These are phyloP conservation scores for Lentinula aciculospora DNA, from an alignment of 768 basidiomycete species.

Conservation along the genomic window DNA sequence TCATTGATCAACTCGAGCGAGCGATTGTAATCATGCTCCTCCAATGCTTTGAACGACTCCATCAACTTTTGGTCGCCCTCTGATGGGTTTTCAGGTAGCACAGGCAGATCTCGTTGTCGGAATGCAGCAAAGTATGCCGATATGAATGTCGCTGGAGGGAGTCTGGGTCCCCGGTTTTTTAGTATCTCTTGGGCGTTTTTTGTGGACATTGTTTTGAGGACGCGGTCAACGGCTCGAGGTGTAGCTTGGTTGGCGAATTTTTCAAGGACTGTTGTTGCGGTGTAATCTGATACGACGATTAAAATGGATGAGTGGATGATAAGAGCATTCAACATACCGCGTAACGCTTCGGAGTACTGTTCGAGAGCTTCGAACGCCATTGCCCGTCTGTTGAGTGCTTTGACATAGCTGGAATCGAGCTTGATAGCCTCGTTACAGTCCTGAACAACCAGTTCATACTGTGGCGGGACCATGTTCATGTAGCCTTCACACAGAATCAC, in stretches of 20 bases:
- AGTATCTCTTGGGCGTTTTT: slow-evolving; percentile 72
- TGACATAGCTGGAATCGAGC: slow-evolving; percentile 82
- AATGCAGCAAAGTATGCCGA: slow-evolving; percentile 96
- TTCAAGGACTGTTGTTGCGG: slow-evolving; percentile 93
- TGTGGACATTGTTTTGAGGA: slow-evolving; percentile 75
- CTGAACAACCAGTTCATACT: slow-evolving; percentile 73
- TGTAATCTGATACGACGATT: slow-evolving; percentile 63
- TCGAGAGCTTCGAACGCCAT: slow-evolving; percentile 77
- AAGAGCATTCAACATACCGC: slow-evolving; percentile 45
- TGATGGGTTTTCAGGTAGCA: slow-evolving; percentile 67
- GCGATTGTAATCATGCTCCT: slow-evolving; percentile 80
- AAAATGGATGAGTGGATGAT: not conserved
- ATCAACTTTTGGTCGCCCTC: slow-evolving; percentile 81
- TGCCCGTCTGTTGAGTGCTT: slow-evolving; percentile 86
- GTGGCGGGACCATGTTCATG: slow-evolving; percentile 83
- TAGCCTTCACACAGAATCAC: slow-evolving; percentile 50
- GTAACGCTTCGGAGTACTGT: slow-evolving; percentile 67
- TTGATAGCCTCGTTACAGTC: slow-evolving; percentile 89
- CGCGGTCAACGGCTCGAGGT: slow-evolving; percentile 82
- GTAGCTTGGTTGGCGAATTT: slow-evolving; percentile 82
- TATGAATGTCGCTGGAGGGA: slow-evolving; percentile 90
- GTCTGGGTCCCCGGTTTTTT: slow-evolving; percentile 61
- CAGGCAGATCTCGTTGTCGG: slow-evolving; percentile 69
- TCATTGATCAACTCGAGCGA: slow-evolving; percentile 78
- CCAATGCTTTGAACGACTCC: slow-evolving; percentile 77